These are phyloP conservation scores for Styphnolobium japonicum DNA, from an alignment of 306 rosid genomes.

Conservation along the genomic window DNA sequence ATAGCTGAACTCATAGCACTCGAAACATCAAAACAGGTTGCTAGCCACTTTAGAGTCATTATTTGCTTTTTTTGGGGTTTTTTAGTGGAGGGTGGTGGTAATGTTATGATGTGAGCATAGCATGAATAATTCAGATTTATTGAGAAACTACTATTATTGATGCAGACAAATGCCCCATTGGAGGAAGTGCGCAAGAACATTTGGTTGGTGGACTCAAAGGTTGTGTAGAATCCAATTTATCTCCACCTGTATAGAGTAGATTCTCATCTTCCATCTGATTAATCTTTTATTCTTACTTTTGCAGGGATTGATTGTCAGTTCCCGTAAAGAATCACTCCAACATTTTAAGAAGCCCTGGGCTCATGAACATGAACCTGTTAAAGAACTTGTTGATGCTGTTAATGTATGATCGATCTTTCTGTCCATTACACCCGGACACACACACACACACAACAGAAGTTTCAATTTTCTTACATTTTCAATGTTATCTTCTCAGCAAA, in stretches of 20 bases:
- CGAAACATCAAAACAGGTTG: slow-evolving; percentile 91
- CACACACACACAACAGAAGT: not conserved
- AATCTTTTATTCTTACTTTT: slow-evolving; percentile 27
- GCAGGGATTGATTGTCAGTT: slow-evolving; percentile 83
- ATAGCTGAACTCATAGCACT: slow-evolving; percentile 98
- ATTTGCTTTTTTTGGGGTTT: not conserved
- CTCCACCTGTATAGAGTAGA: not conserved
- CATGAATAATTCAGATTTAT: slow-evolving; percentile 1
- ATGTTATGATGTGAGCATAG: not conserved
- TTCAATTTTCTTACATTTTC: slow-evolving; percentile 8
- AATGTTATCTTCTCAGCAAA: slow-evolving; percentile 49
- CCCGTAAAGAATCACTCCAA: slow-evolving; percentile 88
- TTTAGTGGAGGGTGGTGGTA: not conserved
- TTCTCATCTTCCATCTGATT: slow-evolving; percentile 17
- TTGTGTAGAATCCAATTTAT: slow-evolving; percentile 19
- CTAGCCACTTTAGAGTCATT: slow-evolving; percentile 1
- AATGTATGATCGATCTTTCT: slow-evolving; percentile 46
- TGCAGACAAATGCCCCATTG: slow-evolving; percentile 82
- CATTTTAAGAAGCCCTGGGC: slow-evolving; percentile 99
- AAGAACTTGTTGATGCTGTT: slow-evolving; percentile 63
- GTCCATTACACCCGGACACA: slow-evolving; percentile 1
- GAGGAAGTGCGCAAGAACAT: slow-evolving; percentile 91
- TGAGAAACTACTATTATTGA: slow-evolving; percentile 29
- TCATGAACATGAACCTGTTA: slow-evolving; percentile 79
- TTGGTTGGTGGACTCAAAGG: slow-evolving; percentile 99